phyloP scores from a whole-genome alignment of 257 asterid species.

The Parsonsia alboflavescens region DNA sequence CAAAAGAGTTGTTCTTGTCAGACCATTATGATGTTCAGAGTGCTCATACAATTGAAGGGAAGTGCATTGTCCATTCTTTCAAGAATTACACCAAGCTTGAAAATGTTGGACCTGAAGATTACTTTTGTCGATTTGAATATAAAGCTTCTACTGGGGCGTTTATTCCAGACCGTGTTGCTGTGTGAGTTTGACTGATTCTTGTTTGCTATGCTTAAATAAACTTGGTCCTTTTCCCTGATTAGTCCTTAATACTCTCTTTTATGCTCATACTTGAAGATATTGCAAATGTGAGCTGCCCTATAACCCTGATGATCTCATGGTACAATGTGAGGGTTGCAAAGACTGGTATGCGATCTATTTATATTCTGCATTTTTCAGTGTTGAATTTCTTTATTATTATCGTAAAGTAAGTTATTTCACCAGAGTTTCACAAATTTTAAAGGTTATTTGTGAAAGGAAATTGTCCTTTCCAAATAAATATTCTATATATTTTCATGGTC shows the following conservation, averaged over 20 bases:
- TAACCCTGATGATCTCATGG: conserved; percentile 71
- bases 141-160: conserved; percentile 49
- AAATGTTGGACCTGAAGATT: conserved; percentile 48
- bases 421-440: neutral
- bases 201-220: conserved; percentile 1
- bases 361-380: neutral
- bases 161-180: conserved; percentile 56
- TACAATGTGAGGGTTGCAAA: conserved; percentile 64
- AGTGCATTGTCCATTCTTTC: conserved; percentile 55
- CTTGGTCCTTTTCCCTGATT: neutral
- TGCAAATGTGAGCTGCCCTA: conserved; percentile 80
- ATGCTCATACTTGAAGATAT: conserved; percentile 36
- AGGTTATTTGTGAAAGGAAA: neutral
- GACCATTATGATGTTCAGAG: conserved; percentile 58
- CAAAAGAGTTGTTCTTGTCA: conserved; percentile 59
- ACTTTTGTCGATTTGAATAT: conserved; percentile 54
- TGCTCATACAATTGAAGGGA: conserved; percentile 57
- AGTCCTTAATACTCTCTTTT: neutral
- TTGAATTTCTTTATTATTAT: neutral
- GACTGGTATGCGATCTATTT: conserved; percentile 48
- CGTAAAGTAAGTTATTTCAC: neutral
- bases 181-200: conserved; percentile 37
- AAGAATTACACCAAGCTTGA: conserved; percentile 51
- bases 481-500: neutral
- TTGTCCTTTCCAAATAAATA: neutral